These are phyloP conservation scores for Aspergillus aculeatus DNA, from an alignment of 2,329 filamentous ascomycete genomes.

Conservation along the genomic window DNA sequence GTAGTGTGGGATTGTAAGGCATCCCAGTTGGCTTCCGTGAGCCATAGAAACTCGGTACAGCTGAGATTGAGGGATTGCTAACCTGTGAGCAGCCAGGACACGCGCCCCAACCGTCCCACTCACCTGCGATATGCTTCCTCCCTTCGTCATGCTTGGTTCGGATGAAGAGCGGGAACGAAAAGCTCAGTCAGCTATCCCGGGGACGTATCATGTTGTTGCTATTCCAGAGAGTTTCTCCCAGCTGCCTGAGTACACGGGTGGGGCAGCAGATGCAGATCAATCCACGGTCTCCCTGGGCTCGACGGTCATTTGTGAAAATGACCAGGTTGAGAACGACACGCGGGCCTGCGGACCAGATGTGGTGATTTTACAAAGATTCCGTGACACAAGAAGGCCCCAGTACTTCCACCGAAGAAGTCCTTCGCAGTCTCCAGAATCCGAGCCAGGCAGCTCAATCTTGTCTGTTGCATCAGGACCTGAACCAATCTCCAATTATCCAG, in stretches of 20 bases:
- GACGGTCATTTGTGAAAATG: slow-evolving; percentile 28
- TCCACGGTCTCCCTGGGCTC: slow-evolving; percentile 24
- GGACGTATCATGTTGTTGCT: slow-evolving; percentile 56
- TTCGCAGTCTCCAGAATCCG: slow-evolving; percentile 37
- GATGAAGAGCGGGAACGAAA: slow-evolving; percentile 61
- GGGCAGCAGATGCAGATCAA: slow-evolving; percentile 22
- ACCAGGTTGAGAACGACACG: slow-evolving; percentile 22
- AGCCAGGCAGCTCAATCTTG: slow-evolving; percentile 28
- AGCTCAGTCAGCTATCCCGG: slow-evolving; percentile 51
- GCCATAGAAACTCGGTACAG: not conserved
- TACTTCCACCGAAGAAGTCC: slow-evolving; percentile 31
- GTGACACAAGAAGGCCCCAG: slow-evolving; percentile 43
- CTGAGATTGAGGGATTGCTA: not conserved
- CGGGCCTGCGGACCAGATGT: slow-evolving; percentile 47
- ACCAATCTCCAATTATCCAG: not conserved
- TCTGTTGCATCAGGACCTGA: slow-evolving; percentile 24
- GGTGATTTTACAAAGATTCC: slow-evolving; percentile 52
- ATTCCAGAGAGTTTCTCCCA: slow-evolving; percentile 55
- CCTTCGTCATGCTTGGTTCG: slow-evolving; percentile 53
- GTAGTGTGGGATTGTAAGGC: slow-evolving; percentile 57
- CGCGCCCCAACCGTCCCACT: slow-evolving; percentile 10
- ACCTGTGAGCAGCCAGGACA: slow-evolving; percentile 1
- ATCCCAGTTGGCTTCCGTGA: not conserved
- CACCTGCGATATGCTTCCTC: slow-evolving; percentile 50
- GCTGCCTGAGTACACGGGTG: slow-evolving; percentile 51